phyloP scores from a whole-genome alignment of 352 stramenopile genomes.

The Pythium biforme region DNA sequence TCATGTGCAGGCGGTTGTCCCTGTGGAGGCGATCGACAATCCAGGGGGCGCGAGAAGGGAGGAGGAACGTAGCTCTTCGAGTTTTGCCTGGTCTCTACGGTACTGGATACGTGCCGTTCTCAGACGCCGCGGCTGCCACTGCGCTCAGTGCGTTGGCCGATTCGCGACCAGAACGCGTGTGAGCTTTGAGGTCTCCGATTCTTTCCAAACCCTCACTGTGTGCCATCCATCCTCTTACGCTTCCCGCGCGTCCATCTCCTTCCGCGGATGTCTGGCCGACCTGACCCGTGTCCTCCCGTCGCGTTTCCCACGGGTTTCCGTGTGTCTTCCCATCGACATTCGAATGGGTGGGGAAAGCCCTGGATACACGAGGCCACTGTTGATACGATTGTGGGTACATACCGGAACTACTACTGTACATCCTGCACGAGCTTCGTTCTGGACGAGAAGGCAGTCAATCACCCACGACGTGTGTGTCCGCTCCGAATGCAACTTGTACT shows the following conservation, averaged over 20 bases:
- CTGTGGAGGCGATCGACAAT: background rate
- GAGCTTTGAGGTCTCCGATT: background rate
- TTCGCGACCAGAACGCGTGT: background rate
- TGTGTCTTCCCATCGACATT: background rate
- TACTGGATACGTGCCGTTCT: background rate
- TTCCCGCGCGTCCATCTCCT: background rate
- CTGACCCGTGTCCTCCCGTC: background rate
- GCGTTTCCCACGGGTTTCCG: background rate
- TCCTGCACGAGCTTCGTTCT: background rate
- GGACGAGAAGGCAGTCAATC: too few species aligned
- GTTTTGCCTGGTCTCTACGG: background rate
- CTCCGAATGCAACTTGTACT: too few species aligned
- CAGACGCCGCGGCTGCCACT: background rate
- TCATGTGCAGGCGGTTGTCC: too few species aligned
- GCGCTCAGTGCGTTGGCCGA: background rate
- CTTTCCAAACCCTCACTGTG: background rate
- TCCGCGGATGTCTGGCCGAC: background rate
- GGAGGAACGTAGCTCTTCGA: background rate
- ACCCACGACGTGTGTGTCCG: background rate
- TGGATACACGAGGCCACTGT: slow-evolving; percentile 1
- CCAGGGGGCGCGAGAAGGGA: background rate
- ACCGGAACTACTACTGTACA: background rate
- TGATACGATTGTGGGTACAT: background rate
- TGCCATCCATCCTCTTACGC: background rate
- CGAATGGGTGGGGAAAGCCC: background rate